Base-by-base conservation (phyloP, 345 rosid species). In the Eucalyptus melliodora region DNA sequence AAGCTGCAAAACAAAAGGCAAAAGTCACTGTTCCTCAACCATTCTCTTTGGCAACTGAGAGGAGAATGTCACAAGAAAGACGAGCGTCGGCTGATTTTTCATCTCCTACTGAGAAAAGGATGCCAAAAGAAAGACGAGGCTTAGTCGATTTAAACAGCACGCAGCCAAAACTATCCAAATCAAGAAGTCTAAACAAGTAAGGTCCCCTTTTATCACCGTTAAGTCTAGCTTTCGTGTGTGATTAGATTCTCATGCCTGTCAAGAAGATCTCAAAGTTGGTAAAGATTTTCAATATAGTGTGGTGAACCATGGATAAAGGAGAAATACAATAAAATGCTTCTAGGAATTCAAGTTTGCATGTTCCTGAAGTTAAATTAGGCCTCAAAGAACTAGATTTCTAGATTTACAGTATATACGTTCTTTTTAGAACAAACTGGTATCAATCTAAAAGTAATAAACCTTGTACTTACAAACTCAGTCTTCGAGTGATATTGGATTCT, bases 1-100 rank as follows among this genome's bases (percentile, higher is more conserved):
- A 89, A 44, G 55, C 65, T 47, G 37, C 92, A 34, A 92, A 88
- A 47, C 89, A 27, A 31, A 92, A 87, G 85, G 19, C 89, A 37
- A 93, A 91, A 77, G 69, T 87, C n/a, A 93, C 93, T 3, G 89
- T 91, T 55, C 93, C 94, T 81, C 92, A 89, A 24, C 94, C 93
- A 45, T 92, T 93, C 87, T 89, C 90, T 42, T 87, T 92, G 87
- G 92, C 91, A 11, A 92, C 93, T 65, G 94, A 91, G 47, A 92
- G 90, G 81, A 90, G 94, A 90, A 91, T 91, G 90, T 88, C 90
- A 5, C 89, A 80, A 82, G 92, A 89, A 77, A 91, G 90, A 26
- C 88, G 59, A 44, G 90, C 45, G 34, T 91, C 90, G 2, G 56
- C 30, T 51, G 91, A 88, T 90, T 83, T 89, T 23, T 56, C 92